Conservation (phyloP, 1,139 yeast genomes). For the Lodderomyces pseudojiufengensis region DNA sequence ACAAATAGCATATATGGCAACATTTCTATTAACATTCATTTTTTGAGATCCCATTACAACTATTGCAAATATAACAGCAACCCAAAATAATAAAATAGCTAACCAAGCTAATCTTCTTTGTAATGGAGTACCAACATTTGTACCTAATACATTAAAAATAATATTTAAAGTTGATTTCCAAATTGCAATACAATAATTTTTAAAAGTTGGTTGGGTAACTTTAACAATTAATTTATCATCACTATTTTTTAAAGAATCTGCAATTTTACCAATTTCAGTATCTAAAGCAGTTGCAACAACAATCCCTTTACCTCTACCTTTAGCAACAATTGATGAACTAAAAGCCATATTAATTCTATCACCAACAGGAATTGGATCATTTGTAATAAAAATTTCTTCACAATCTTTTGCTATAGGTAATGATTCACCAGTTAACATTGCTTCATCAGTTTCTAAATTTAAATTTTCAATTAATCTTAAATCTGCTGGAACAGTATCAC, state of each 20-base stretch:
- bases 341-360: slow-evolving; percentile 73
- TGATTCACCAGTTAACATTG: slow-evolving; percentile 77
- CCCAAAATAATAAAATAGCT: slow-evolving; percentile 62
- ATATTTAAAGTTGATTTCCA: slow-evolving; percentile 37
- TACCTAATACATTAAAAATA: slow-evolving; percentile 68
- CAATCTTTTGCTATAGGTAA: slow-evolving; percentile 63
- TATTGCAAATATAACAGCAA: slow-evolving; percentile 75
- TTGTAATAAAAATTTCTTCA: slow-evolving; percentile 32
- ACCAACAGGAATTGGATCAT: slow-evolving; percentile 58
- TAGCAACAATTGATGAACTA: slow-evolving; percentile 67
- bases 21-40: slow-evolving; percentile 62
- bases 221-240: slow-evolving; percentile 15
- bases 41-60: slow-evolving; percentile 78
- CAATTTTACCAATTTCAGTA: slow-evolving; percentile 78
- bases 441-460: slow-evolving; percentile 80
- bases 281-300: slow-evolving; percentile 63
- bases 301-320: slow-evolving; percentile 74
- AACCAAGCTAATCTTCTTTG: slow-evolving; percentile 65
- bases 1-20: slow-evolving; percentile 82
- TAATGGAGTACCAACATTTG: slow-evolving; percentile 74
- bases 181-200: slow-evolving; percentile 45
- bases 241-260: slow-evolving; percentile 51
- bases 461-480: slow-evolving; percentile 55
- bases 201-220: slow-evolving; percentile 23
- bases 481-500: slow-evolving; percentile 82